phyloP scores from a whole-genome alignment of 2,329 filamentous ascomycete genomes.

The Claviceps africana region DNA sequence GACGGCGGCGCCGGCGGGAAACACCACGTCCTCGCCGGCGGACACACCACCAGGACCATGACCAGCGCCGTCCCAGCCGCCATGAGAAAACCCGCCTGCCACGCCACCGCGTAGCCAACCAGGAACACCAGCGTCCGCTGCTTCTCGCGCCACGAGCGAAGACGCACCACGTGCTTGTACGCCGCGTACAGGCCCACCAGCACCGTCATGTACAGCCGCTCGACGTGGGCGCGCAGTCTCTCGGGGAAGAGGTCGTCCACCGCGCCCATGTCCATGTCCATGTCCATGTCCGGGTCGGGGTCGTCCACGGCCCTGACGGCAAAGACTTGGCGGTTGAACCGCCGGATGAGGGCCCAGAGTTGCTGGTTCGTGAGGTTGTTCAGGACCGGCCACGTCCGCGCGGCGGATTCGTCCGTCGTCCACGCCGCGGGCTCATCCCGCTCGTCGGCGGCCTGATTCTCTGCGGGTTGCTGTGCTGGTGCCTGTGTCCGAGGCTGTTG shows the following conservation, averaged over 20 bases:
- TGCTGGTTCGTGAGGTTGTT: neutral
- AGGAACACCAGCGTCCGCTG: slow-evolving; percentile 51
- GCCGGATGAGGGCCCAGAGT: neutral
- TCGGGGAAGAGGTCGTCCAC: neutral
- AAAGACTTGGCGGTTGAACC: neutral
- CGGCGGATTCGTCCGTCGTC: neutral
- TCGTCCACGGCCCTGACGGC: neutral
- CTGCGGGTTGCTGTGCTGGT: neutral
- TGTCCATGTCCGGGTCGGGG: too few species aligned
- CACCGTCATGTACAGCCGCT: slow-evolving; percentile 54
- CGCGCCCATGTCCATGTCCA: neutral
- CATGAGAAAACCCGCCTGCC: slow-evolving; percentile 39
- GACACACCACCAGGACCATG: slow-evolving; percentile 52
- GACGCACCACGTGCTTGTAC: slow-evolving; percentile 59
- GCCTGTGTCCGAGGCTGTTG: neutral
- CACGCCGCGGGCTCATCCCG: neutral
- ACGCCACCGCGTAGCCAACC: slow-evolving; percentile 48
- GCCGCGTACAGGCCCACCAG: slow-evolving; percentile 50
- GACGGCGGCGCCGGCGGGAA: slow-evolving; percentile 70
- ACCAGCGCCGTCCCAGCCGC: slow-evolving; percentile 26
- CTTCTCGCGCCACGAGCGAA: slow-evolving; percentile 68
- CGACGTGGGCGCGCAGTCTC: neutral
- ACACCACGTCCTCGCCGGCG: slow-evolving; percentile 44
- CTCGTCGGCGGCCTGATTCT: neutral
- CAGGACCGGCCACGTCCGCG: neutral